phyloP scores from a whole-genome alignment of 257 asterid species.

The Plectranthus barbatus region DNA sequence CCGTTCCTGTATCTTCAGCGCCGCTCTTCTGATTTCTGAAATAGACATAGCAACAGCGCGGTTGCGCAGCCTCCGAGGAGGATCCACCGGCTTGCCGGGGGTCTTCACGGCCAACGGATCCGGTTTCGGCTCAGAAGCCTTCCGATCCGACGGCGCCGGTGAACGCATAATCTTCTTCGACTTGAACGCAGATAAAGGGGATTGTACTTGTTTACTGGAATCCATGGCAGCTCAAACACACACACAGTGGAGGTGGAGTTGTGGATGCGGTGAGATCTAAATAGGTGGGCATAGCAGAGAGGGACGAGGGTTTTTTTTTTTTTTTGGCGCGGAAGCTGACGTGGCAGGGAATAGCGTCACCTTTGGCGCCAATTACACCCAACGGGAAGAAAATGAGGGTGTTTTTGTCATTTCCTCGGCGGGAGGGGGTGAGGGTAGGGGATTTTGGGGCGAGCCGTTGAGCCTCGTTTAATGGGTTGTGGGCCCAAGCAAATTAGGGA shows the following conservation, averaged over 20 bases:
- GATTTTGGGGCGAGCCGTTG: background rate
- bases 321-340: conserved; percentile 52
- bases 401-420: conserved; percentile 1
- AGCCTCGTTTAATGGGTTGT: background rate
- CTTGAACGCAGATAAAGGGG: conserved; percentile 27
- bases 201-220: conserved; percentile 14
- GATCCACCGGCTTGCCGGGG: conserved; percentile 55
- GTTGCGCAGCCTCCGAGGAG: conserved; percentile 44
- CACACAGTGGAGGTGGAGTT: background rate
- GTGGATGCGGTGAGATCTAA: background rate
- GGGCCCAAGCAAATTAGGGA: background rate
- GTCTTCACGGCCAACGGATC: conserved; percentile 43
- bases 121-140: conserved; percentile 18
- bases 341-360: conserved; percentile 28
- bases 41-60: conserved; percentile 47
- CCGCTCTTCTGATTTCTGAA: conserved; percentile 53
- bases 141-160: conserved; percentile 30
- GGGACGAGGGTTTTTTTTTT: conserved; percentile 2
- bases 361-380: conserved; percentile 54
- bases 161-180: conserved; percentile 39
- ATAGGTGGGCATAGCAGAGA: conserved; percentile 17
- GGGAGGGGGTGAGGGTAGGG: too few relatives aligned
- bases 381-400: conserved; percentile 31
- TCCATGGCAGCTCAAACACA: conserved; percentile 37
- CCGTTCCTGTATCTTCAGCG: conserved; percentile 39